These are phyloP conservation scores for Kernera saxatilis DNA, from an alignment of 345 rosid species.

Conservation along the genomic window DNA sequence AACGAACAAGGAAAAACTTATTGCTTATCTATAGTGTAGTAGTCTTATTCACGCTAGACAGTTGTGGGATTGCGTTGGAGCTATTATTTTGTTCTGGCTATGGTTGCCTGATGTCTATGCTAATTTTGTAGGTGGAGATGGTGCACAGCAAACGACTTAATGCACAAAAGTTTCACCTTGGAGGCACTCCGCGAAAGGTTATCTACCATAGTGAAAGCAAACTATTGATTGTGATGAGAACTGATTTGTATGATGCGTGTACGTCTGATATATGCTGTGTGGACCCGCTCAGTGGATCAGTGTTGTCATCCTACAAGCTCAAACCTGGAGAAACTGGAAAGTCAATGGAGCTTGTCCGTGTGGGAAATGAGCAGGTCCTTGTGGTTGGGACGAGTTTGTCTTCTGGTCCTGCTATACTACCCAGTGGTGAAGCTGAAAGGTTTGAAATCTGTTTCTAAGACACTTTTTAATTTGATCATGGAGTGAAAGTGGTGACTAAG, in stretches of 20 bases:
- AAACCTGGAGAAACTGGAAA: slow-evolving; percentile 84
- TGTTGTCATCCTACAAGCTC: slow-evolving; percentile 64
- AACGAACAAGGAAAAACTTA: background rate
- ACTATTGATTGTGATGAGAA: slow-evolving; percentile 88
- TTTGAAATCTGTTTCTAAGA: slow-evolving; percentile 22
- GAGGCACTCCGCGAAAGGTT: slow-evolving; percentile 92
- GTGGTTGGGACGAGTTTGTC: slow-evolving; percentile 88
- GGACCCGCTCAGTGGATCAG: slow-evolving; percentile 77
- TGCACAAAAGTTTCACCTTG: slow-evolving; percentile 90
- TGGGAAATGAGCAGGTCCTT: slow-evolving; percentile 77
- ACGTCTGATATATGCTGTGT: slow-evolving; percentile 83
- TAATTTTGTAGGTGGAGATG: slow-evolving; percentile 82
- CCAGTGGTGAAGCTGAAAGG: slow-evolving; percentile 99
- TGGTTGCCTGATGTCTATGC: slow-evolving; percentile 19
- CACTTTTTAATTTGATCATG: slow-evolving; percentile 9
- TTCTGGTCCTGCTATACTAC: slow-evolving; percentile 90
- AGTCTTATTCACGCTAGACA: background rate
- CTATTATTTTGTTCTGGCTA: background rate
- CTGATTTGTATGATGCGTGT: slow-evolving; percentile 59
- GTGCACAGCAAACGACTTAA: slow-evolving; percentile 81
- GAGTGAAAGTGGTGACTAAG: slow-evolving; percentile 9
- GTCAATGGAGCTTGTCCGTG: slow-evolving; percentile 85
- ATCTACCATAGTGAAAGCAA: slow-evolving; percentile 85
- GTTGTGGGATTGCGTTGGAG: background rate
- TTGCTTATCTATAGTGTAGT: slow-evolving; percentile 4